Percentiles rank a stretch among this genome's conserved stretches.
These are phyloP conservation scores for Tetracladium maxilliforme DNA, from an alignment of 2,329 filamentous ascomycete species.

Conservation along the genomic window DNA sequence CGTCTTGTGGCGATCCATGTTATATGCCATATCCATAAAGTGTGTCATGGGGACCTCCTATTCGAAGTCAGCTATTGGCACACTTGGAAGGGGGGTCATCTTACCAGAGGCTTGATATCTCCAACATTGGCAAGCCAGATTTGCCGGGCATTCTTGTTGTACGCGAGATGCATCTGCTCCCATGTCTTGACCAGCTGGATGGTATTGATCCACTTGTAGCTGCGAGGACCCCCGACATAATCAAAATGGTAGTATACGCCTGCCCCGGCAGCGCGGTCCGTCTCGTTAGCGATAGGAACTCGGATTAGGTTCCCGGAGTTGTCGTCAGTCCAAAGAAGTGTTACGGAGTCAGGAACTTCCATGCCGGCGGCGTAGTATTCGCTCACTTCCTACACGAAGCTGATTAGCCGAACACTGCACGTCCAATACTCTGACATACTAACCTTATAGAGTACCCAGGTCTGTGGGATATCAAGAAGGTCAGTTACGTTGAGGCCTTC, in stretches of 20 bases:
- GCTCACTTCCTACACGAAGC: conserved; percentile 61
- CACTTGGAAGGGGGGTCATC: no score
- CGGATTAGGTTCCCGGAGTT: conserved; percentile 53
- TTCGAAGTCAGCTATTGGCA: no score
- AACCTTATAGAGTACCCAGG: conserved; percentile 64
- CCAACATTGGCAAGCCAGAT: conserved; percentile 52
- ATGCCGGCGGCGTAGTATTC: conserved; percentile 52
- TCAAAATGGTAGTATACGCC: conserved; percentile 51
- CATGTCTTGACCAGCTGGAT: conserved; percentile 50
- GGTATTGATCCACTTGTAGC: conserved; percentile 49
- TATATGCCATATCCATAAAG: conserved; percentile 54
- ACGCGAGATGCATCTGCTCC: conserved; percentile 44
- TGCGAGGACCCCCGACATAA: conserved; percentile 30
- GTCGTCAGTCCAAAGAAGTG: conserved; percentile 54
- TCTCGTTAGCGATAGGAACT: conserved; percentile 45
- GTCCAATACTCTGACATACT: no score
- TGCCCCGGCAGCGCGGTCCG: conserved; percentile 39
- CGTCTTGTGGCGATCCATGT: conserved; percentile 33
- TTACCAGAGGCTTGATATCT: conserved; percentile 42
- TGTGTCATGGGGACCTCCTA: conserved; percentile 53
- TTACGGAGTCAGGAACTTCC: conserved; percentile 50
- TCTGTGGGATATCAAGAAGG: conserved; percentile 39
- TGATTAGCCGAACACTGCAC: no score
- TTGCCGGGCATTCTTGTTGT: conserved; percentile 32
- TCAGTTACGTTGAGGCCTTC: conserved; percentile 24